phyloP scores from a whole-genome alignment of 352 stramenopile genomes.

The Peronospora farinosa region DNA sequence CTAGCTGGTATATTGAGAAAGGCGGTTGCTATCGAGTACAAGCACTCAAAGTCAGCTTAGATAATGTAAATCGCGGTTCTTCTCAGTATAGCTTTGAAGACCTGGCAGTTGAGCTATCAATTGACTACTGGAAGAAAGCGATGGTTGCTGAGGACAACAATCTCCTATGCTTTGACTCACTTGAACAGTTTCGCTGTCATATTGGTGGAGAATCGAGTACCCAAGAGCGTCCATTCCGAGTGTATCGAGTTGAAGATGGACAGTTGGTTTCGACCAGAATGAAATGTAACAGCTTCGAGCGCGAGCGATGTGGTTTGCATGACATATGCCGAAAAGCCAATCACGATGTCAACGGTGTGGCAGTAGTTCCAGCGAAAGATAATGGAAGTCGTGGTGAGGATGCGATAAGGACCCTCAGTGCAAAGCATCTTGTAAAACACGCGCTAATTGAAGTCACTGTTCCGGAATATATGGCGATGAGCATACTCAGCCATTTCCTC shows the following conservation, averaged over 20 bases:
- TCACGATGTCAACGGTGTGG: constrained; percentile 6
- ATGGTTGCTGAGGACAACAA: neutral
- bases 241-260: constrained; percentile 21
- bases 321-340: constrained; percentile 12
- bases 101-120: constrained; percentile 9
- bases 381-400: neutral
- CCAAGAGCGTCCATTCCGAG: constrained; percentile 4
- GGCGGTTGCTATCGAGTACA: constrained; percentile 31
- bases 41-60: constrained; percentile 8
- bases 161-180: constrained; percentile 9
- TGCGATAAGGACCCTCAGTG: neutral
- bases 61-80: neutral
- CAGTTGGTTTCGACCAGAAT: constrained; percentile 14
- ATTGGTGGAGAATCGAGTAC: neutral
- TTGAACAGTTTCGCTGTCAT: neutral
- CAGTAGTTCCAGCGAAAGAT: neutral
- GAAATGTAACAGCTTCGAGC: constrained; percentile 3
- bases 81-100: constrained; percentile 10
- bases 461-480: constrained; percentile 17
- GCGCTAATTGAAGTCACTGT: constrained; percentile 3
- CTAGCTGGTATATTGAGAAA: constrained; percentile 35
- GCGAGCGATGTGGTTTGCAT: constrained; percentile 13
- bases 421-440: constrained; percentile 8
- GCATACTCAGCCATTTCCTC: constrained; percentile 20
- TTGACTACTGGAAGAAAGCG: constrained; percentile 9